Percentiles rank a stretch among this genome's conserved stretches.
These are phyloP conservation scores for Penicillium tannophilum DNA, from an alignment of 495 filamentous ascomycete genomes.

Conservation along the genomic window DNA sequence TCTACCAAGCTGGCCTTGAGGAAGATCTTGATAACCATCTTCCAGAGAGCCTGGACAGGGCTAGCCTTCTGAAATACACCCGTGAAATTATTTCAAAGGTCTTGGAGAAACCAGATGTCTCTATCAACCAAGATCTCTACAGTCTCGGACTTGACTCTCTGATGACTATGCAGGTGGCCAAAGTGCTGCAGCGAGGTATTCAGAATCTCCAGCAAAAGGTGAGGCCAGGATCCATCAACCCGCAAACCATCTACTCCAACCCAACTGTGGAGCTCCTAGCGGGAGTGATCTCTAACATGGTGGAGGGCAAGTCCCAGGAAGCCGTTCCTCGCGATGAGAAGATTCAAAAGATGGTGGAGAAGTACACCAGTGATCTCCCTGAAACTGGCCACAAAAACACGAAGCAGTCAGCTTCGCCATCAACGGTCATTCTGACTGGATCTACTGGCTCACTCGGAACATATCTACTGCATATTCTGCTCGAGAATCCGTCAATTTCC, in stretches of 20 bases:
- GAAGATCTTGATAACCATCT: constrained; percentile 15
- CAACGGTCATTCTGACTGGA: constrained; percentile 52
- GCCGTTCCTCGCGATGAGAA: constrained; percentile 21
- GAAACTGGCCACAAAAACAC: constrained; percentile 1
- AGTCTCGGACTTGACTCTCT: constrained; percentile 35
- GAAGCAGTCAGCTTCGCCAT: constrained; percentile 6
- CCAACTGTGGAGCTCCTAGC: constrained; percentile 30
- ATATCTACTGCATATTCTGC: constrained; percentile 53
- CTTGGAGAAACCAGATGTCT: constrained; percentile 18
- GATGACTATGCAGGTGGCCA: constrained; percentile 35
- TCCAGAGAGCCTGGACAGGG: constrained; percentile 15
- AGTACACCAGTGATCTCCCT: constrained; percentile 31
- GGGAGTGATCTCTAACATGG: constrained; percentile 16
- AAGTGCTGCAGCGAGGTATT: constrained; percentile 22
- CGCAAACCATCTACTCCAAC: constrained; percentile 36
- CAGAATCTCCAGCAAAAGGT: constrained; percentile 7
- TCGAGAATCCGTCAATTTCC: constrained; percentile 37
- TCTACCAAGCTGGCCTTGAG: constrained; percentile 27
- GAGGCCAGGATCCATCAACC: constrained; percentile 13
- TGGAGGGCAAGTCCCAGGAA: constrained; percentile 19
- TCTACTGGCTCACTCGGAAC: constrained; percentile 60
- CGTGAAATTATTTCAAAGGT: constrained; percentile 13
- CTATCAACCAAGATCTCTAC: constrained; percentile 26
- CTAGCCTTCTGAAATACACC: constrained; percentile 12
- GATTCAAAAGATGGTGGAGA: constrained; percentile 20